Percentiles rank a stretch among this genome's conserved stretches.
These are phyloP conservation scores for Eucalyptus erythrocorys DNA, from an alignment of 345 rosid species.

Conservation along the genomic window DNA sequence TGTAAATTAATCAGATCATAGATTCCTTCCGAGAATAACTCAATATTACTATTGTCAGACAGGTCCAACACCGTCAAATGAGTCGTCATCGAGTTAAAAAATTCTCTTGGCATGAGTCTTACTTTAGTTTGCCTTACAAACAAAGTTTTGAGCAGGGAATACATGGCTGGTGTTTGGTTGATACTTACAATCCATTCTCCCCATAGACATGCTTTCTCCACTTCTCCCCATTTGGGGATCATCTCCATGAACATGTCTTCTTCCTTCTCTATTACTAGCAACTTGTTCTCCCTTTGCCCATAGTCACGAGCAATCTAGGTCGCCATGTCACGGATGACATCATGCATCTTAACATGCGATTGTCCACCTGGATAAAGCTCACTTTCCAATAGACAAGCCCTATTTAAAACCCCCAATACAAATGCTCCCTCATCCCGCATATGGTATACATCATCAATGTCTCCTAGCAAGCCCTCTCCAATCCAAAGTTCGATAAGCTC, in stretches of 20 bases:
- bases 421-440: background rate
- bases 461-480: slow-evolving; percentile 6
- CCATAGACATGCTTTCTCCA: background rate
- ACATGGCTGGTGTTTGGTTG: accelerated
- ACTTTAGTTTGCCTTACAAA: background rate
- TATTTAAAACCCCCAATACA: background rate
- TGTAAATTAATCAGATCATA: no score
- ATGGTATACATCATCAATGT: background rate
- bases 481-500: slow-evolving; percentile 7
- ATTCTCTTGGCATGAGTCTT: background rate
- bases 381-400: slow-evolving; percentile 2
- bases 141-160: background rate
- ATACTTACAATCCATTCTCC: background rate
- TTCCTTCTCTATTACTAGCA: background rate
- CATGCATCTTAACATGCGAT: slow-evolving; percentile 4
- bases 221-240: background rate
- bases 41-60: accelerated
- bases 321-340: slow-evolving; percentile 8
- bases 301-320: background rate
- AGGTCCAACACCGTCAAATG: background rate
- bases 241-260: background rate
- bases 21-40: background rate
- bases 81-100: background rate
- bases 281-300: background rate
- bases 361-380: background rate